Base-by-base conservation (phyloP, 2,329 filamentous ascomycete species). In the Fusarium heterosporum region DNA sequence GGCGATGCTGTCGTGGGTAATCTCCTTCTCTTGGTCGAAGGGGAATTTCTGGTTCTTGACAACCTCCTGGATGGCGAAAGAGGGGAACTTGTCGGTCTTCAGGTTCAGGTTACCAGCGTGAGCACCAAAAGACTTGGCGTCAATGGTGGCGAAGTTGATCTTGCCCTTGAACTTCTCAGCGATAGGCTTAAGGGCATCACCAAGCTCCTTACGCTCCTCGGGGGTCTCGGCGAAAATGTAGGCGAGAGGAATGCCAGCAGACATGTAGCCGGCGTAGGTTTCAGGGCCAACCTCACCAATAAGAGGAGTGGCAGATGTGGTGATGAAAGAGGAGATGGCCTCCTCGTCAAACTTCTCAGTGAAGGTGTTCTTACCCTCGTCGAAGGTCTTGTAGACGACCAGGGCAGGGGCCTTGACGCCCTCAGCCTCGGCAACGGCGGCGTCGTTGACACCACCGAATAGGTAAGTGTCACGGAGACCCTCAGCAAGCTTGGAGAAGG, bases 21-120 rank as follows among this genome's bases (percentile, higher is more conserved):
- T 87, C 80, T 92, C 88, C 83, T 90, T 89, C 72, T 90, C 87
- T 81, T 95, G 91, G 81, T 96, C 92, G 78, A 89, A 97, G 76
- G 96, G 96, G 86, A 91, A 99, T 86, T 99, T 99, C 82, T 92
- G 89, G 87, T 97, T 97, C 88, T 97, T 97, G 79, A 87, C 85
- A 54, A 90, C 93, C 78, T 97, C 93, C 84, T 99, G 96, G 79
- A 99, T 98, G 76, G 94, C 96, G 81, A 99, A 99, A 64, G 95
- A 90, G 64, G 96, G 96, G 90, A 96, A 99, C 81, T 93, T 91
- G 84, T 95, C 92, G 65, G 92, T 87, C 83, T 97, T 93, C 68
- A 99, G 92, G 89, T 99, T 99, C 73, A 99, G 88, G 89, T 99
- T 99, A 75, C 88, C 89, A 72, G 93, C 94, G 83, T 99, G 96